These are phyloP conservation scores for Wickerhamomyces bovis DNA, from an alignment of 805 yeast genomes.

Conservation along the genomic window DNA sequence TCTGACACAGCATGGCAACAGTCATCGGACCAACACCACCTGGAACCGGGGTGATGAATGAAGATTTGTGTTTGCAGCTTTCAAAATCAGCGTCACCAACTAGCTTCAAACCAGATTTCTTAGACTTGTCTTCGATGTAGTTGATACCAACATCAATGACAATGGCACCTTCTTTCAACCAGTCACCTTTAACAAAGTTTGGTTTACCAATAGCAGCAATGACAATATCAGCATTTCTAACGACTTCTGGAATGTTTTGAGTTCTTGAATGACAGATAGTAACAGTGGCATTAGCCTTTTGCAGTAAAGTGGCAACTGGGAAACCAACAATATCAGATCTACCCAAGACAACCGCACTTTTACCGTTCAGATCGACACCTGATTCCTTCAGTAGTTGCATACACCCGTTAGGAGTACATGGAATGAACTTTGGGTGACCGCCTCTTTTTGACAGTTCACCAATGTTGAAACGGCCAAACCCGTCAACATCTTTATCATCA, in stretches of 20 bases:
- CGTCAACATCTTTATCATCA: constrained; percentile 88
- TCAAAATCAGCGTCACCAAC: constrained; percentile 77
- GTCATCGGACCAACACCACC: constrained; percentile 95
- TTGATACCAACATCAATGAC: constrained; percentile 84
- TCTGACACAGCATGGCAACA: constrained; percentile 77
- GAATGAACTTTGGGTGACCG: constrained; percentile 76
- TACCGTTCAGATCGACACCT: constrained; percentile 64
- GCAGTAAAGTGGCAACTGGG: constrained; percentile 68
- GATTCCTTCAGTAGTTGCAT: constrained; percentile 71
- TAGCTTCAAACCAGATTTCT: constrained; percentile 62
- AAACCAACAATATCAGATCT: constrained; percentile 84
- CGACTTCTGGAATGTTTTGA: constrained; percentile 41
- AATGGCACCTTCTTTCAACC: constrained; percentile 63
- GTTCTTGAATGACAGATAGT: constrained; percentile 70
- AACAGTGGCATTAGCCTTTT: constrained; percentile 69
- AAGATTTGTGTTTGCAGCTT: constrained; percentile 47
- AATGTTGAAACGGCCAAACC: constrained; percentile 81
- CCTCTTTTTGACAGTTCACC: constrained; percentile 88
- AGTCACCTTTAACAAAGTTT: constrained; percentile 63
- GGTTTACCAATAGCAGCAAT: constrained; percentile 75
- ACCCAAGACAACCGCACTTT: constrained; percentile 86
- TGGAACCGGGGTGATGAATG: constrained; percentile 79
- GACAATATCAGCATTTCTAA: constrained; percentile 66
- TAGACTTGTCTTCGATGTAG: constrained; percentile 58
- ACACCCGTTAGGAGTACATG: constrained; percentile 95